phyloP scores from a whole-genome alignment of 2,329 filamentous ascomycete species.

The Rhynchosporium agropyri region DNA sequence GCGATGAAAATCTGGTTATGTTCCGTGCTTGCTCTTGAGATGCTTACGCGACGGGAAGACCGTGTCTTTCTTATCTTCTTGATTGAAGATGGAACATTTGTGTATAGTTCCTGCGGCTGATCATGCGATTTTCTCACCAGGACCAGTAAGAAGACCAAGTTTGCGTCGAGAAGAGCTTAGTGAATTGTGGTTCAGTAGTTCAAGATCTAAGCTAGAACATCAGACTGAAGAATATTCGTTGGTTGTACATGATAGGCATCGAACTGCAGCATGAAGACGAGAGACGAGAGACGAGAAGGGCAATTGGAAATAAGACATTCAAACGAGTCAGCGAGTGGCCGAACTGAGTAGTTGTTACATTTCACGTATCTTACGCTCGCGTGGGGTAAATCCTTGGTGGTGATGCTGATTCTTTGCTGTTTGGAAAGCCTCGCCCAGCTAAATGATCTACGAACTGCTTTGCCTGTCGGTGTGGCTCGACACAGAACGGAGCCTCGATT shows the following conservation, averaged over 20 bases:
- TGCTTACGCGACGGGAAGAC: too few species aligned
- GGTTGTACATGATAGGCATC: background rate
- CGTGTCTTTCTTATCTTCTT: too few species aligned
- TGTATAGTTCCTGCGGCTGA: too few species aligned
- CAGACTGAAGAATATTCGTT: background rate
- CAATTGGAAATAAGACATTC: background rate
- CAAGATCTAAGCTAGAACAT: background rate
- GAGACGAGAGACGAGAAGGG: background rate
- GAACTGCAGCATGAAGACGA: too few species aligned
- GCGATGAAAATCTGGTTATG: too few species aligned
- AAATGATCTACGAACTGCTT: background rate
- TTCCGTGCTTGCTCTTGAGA: too few species aligned
- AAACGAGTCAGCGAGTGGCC: background rate
- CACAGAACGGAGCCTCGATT: background rate
- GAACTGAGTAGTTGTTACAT: background rate
- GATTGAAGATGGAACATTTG: too few species aligned
- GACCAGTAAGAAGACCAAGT: too few species aligned
- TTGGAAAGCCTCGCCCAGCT: background rate
- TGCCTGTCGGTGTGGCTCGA: background rate
- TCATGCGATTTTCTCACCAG: too few species aligned
- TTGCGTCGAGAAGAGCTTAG: background rate
- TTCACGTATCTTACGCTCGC: constrained; percentile 1
- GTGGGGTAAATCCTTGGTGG: background rate
- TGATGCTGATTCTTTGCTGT: background rate
- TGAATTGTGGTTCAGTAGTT: background rate